phyloP scores from a whole-genome alignment of 2,329 filamentous ascomycete genomes.

The Cladosporium austrohemisphaericum region DNA sequence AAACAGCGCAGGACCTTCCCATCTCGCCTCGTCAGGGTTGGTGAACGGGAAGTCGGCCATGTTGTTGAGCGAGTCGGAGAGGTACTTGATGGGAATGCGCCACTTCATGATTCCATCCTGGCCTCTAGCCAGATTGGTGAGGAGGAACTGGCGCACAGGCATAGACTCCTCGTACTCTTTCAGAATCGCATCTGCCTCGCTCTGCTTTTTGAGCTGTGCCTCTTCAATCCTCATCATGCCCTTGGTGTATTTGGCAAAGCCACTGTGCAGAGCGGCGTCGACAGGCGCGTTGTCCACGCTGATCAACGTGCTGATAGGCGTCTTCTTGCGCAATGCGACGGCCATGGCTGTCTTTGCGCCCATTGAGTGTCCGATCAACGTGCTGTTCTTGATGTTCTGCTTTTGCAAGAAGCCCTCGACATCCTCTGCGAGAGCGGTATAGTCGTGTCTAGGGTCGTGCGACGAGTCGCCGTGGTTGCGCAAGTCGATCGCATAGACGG shows the following conservation, averaged over 20 bases:
- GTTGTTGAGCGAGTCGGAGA: conserved; percentile 65
- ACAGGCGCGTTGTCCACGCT: conserved; percentile 90
- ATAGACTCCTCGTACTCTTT: conserved; percentile 69
- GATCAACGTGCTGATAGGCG: conserved; percentile 66
- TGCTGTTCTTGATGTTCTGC: conserved; percentile 65
- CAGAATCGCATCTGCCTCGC: conserved; percentile 77
- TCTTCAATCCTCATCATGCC: conserved; percentile 81
- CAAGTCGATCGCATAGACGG: conserved; percentile 82
- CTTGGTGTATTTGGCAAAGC: conserved; percentile 75
- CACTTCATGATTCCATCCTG: conserved; percentile 62
- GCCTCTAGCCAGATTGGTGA: conserved; percentile 72
- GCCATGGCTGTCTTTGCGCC: conserved; percentile 93
- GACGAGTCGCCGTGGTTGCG: conserved; percentile 92
- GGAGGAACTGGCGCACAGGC: conserved; percentile 81
- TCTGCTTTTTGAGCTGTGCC: conserved; percentile 62
- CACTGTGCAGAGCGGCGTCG: conserved; percentile 67
- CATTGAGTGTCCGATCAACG: conserved; percentile 93
- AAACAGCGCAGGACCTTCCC: conserved; percentile 75
- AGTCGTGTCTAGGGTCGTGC: conserved; percentile 73
- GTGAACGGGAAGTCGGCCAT: conserved; percentile 88
- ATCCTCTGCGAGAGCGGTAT: conserved; percentile 76
- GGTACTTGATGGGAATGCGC: conserved; percentile 69
- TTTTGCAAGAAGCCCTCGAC: conserved; percentile 72
- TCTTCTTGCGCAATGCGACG: conserved; percentile 68
- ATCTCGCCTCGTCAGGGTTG: conserved; percentile 64